These are phyloP conservation scores for Fusarium robinianum DNA, from an alignment of 2,329 filamentous ascomycete species.

Conservation along the genomic window DNA sequence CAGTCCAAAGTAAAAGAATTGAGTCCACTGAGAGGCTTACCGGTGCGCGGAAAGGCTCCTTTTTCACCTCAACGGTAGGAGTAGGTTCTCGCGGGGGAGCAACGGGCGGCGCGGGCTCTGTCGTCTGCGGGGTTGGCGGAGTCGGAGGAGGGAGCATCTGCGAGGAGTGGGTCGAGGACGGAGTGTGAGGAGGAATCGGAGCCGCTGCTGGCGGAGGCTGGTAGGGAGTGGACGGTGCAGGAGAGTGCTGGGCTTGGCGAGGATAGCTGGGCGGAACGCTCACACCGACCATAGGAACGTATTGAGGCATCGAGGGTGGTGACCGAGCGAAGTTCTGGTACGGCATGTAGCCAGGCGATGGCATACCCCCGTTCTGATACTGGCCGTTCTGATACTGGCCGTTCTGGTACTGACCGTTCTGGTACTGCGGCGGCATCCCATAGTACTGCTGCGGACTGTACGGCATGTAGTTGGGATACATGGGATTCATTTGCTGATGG, in stretches of 20 bases:
- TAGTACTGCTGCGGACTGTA: constrained; percentile 54
- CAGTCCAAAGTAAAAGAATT: constrained; percentile 1
- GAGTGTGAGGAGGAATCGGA: constrained; percentile 53
- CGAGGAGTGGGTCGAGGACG: constrained; percentile 57
- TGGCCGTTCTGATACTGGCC: constrained; percentile 21
- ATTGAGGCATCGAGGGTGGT: constrained; percentile 59
- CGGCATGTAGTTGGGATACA: constrained; percentile 58
- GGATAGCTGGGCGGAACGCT: constrained; percentile 53
- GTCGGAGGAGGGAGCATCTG: constrained; percentile 50
- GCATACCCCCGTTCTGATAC: constrained; percentile 24
- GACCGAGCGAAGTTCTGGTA: constrained; percentile 56
- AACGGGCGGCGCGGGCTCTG: constrained; percentile 37
- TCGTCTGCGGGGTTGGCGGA: constrained; percentile 51
- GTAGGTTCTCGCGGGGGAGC: constrained; percentile 33
- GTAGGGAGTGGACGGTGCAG: constrained; percentile 61
- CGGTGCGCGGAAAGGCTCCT: constrained; percentile 51
- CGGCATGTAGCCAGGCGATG: too few relatives aligned
- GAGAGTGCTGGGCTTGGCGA: constrained; percentile 55
- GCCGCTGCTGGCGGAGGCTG: constrained; percentile 55
- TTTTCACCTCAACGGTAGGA: constrained; percentile 30
- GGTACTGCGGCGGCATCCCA: constrained; percentile 62
- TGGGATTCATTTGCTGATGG: constrained; percentile 50
- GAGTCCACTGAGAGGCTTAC: constrained; percentile 43
- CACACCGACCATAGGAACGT: constrained; percentile 56
- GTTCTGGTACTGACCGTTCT: constrained; percentile 34